Conservation (phyloP, 2,329 filamentous ascomycete genomes). For the Macrophomina pseudophaseolina region DNA sequence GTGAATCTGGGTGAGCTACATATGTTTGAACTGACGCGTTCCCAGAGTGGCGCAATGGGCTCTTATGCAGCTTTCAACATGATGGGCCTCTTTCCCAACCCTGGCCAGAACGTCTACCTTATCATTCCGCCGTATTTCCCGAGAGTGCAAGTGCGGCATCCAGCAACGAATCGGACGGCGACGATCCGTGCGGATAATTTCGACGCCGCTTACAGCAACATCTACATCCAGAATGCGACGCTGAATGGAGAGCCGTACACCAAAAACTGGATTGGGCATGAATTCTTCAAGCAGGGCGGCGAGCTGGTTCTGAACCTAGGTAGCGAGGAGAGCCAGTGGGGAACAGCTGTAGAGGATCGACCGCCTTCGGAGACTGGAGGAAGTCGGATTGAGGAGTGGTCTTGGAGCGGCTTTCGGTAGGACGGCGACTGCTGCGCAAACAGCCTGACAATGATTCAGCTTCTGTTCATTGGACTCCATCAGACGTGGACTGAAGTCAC, state of each 20-base stretch:
- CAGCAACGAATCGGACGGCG: conserved; percentile 48
- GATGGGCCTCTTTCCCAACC: conserved; percentile 53
- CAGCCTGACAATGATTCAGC: too few species aligned
- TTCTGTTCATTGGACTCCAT: too few species aligned
- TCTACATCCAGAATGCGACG: conserved; percentile 52
- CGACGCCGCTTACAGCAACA: conserved; percentile 47
- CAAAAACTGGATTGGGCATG: conserved; percentile 53
- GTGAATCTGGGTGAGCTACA: background rate
- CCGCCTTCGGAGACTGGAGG: conserved; percentile 39
- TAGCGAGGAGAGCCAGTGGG: conserved; percentile 50
- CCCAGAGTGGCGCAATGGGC: conserved; percentile 50
- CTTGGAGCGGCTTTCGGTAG: background rate
- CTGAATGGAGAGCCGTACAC: conserved; percentile 49
- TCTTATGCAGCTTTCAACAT: conserved; percentile 51
- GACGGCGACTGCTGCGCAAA: too few species aligned
- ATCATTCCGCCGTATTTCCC: conserved; percentile 55
- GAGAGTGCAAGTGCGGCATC: conserved; percentile 45
- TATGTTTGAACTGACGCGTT: background rate
- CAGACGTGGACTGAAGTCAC: too few species aligned
- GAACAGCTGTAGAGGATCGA: conserved; percentile 47
- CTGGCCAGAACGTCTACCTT: conserved; percentile 55
- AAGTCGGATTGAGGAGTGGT: background rate
- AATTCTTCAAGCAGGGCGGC: conserved; percentile 52
- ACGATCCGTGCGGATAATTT: conserved; percentile 49
- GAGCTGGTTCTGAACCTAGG: conserved; percentile 51